Evolutionary conservation across 345 rosid species (phyloP), one percentile per base, ranked within the genome.

Genomic region (Corchorus olitorius): DNA sequence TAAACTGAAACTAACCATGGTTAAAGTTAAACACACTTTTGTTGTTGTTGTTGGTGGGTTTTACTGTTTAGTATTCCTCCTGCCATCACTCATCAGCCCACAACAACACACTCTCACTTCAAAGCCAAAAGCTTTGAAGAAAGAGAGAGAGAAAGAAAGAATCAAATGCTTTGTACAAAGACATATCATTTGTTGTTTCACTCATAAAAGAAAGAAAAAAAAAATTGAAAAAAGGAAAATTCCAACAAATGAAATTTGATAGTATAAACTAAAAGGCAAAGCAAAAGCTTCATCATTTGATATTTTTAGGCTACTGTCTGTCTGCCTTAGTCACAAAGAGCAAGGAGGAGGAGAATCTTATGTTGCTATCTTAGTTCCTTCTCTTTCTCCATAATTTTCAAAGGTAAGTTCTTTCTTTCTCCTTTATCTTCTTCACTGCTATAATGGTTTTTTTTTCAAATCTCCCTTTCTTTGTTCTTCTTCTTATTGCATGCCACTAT

Each of bases 151-250:
- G 65, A 19, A 33, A 41, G 17, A 77, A 35, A 76, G 87, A 77
- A 86, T 81, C 89, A 77, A 81, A 49, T 81, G 78, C 88, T 76
- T 77, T 78, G 64, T 39, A 69, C 69, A 86, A 79, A 83, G 84
- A 66, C 58, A 64, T 62, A 72, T 46, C 79, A 60, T 73, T 79
- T 76, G 77, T 19, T 75, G 58, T 77, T 55, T 72, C 75, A 59
- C 41, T 14, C 20, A 8, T 15, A n/a, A 6, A 75, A 60, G 41
- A 6, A 13, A 3, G 8, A 0, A 65, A 17, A 1, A 65, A 34
- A 61, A 6, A 48, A 55, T 6, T 22, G 22, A 10, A 48, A 65
- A 35, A 77, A 8, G n/a, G 22, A 8, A 63, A 74, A 49, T 65
- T 19, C 55, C 22, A 10, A 34, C 60, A 45, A 76, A 58, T 22